Evolutionary conservation across 371 early-diverging fungal genomes (phyloP).

Genomic region (Dentiscutata heterogama): DNA sequence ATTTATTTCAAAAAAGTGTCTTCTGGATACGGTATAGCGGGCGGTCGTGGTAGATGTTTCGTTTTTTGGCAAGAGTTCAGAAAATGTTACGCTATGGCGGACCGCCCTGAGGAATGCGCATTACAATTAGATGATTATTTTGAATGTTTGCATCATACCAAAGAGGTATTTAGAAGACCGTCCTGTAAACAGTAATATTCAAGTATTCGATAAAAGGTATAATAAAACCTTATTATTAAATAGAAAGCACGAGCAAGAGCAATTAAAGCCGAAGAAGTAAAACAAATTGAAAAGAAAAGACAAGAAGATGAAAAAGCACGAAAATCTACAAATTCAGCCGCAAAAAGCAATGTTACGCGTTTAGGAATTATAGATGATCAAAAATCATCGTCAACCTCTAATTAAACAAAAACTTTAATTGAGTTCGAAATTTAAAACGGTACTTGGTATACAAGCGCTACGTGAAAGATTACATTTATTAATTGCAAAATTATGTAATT

Average conservation of each 20-base stretch:
- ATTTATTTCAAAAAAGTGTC: constrained; percentile 32
- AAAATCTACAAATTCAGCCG: background rate
- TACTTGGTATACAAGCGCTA: too few relatives aligned
- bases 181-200: background rate
- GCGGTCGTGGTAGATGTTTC: constrained; percentile 84
- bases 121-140: constrained; percentile 82
- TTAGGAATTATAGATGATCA: constrained; percentile 35
- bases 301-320: constrained; percentile 17
- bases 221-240: background rate
- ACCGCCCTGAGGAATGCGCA: constrained; percentile 76
- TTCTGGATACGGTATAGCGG: constrained; percentile 24
- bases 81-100: constrained; percentile 83
- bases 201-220: background rate
- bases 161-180: constrained; percentile 68
- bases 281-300: background rate
- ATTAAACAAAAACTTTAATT: too few relatives aligned
- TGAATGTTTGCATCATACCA: constrained; percentile 86
- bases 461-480: too few relatives aligned
- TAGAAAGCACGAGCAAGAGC: constrained; percentile 26
- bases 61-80: constrained; percentile 88
- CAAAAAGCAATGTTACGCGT: constrained; percentile 33
- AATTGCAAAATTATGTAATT: too few relatives aligned
- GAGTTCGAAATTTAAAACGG: too few relatives aligned
- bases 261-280: constrained; percentile 23
- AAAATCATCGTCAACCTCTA: background rate